These are phyloP conservation scores for Amoebophrya sp. DNA, from an alignment of 169 alveolate genomes.

Conservation along the genomic window DNA sequence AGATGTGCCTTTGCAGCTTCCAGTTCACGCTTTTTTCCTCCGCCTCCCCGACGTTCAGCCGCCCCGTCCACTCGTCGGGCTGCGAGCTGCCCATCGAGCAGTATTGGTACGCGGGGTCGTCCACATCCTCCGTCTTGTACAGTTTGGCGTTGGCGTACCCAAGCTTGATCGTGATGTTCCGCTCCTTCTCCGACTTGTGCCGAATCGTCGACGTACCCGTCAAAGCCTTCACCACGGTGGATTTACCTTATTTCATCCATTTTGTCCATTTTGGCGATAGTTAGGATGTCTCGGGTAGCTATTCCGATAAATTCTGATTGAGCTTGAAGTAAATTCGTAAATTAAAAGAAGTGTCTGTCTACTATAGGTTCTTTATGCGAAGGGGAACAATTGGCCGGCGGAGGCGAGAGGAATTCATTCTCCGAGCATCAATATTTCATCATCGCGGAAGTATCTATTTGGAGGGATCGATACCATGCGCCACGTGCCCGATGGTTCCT, in stretches of 20 bases:
- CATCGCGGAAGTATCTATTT: not conserved
- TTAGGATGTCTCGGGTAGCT: not conserved
- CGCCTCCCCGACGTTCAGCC: not conserved
- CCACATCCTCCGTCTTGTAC: conserved; percentile 88
- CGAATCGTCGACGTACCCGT: conserved; percentile 92
- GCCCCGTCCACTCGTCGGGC: conserved; percentile 52
- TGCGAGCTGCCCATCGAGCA: conserved; percentile 78
- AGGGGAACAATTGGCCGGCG: not conserved
- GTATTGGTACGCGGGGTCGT: conserved; percentile 90
- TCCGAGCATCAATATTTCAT: not conserved
- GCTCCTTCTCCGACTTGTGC: conserved; percentile 82
- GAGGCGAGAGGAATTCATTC: not conserved
- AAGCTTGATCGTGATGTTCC: conserved; percentile 93
- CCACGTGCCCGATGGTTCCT: conserved; percentile 99
- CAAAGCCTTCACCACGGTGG: conserved; percentile 94
- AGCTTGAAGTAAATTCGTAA: not conserved
- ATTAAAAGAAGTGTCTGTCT: not conserved
- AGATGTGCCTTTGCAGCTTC: conserved; percentile 77
- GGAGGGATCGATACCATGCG: conserved; percentile 67
- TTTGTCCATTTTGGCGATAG: not conserved
- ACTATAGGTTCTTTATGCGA: not conserved
- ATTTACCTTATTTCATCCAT: conserved; percentile 65
- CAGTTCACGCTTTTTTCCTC: not conserved
- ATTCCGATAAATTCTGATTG: not conserved
- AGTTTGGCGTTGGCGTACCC: conserved; percentile 99